Base-by-base conservation (phyloP, 176 grass and related monocot genomes). In the Aegilops bicornis region DNA sequence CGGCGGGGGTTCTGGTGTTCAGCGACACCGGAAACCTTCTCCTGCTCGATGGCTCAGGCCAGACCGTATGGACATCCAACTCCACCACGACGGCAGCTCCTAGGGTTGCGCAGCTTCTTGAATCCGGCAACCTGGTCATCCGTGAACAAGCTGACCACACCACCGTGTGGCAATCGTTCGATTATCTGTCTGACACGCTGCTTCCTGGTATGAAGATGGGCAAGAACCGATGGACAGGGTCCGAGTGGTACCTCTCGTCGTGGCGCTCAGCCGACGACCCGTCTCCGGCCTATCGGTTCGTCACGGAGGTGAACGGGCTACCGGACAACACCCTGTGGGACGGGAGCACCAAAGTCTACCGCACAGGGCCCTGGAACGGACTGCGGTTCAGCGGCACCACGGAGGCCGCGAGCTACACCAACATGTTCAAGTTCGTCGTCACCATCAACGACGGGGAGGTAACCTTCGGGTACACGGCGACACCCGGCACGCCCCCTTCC, bases 151-250 rank as follows among this genome's bases (percentile, higher is more conserved):
- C 5, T 24, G 6, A 6, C 80, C 35, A 31, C 73, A 10, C 19
- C 17, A 10, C 60, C 2, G 3, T 80, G 6, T 91, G 89, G 89
- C 85, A 90, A 19, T 86, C 83, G 13, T 90, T 90, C 65, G 88
- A 90, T 22, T 39, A 90, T 16, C 84, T 73, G 2, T 47, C 75
- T 1, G 77, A 91, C 76, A 84, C 89, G 31, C 0, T 84, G 35
- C 8, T 91, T 45, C 58, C 85, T 10, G 89, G 85, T 19, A 84
- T 87, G 89, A 87, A 47, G 67, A 10, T 91, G 5, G 50, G 36
- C 42, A 33, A 66, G 82, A 81, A 77, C 82, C 73, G 64, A 19
- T 76, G 43, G 77, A 87, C 73, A 24, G 84, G 84, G 8, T 10
- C 23, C 4, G 84, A 89, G 30, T 80, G 91, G 69, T 76, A 64